Evolutionary conservation across 2,329 filamentous ascomycete species (phyloP), one percentile per base, ranked within the genome.

Genomic region (Botryotinia narcissicola): DNA sequence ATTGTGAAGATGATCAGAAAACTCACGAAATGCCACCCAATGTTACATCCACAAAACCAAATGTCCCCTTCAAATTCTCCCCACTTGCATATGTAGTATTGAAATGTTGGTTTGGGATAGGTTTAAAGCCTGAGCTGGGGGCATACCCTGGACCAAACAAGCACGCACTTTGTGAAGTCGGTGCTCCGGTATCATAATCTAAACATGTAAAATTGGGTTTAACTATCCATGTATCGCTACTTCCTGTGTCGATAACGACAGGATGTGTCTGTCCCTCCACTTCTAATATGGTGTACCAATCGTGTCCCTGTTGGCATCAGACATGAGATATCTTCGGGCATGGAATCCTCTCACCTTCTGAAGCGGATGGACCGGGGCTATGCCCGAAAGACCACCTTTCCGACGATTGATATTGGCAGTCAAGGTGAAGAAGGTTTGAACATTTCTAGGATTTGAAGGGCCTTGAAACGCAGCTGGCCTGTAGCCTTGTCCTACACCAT

Each of bases 181-280:
- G 35, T 4, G 18, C 61, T 12, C 70, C 42, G 6, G 70, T 74
- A 54, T 74, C 4, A 75, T 79, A 40, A 60, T 83, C 77, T 40
- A 82, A 73, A 74, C 84, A 85, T 35, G 74, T 73, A 60, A 81
- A 84, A 3, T 80, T 80, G 0, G 69, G 75, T 42, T 80, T 74
- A 6, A 82, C 80, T 1, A 86, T 77, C 83, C 85, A 87, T 1
- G 84, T 85, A 72, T 87, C 85, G 69, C 82, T 83, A 72, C 83
- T 85, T 18, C 85, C 85, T 4, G 84, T 86, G 73, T 87, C 85
- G 64, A 86, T 78, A 14, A 84, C 79, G 1, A 73, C 25, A 51
- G 57, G 42, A 54, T 70, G 74, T 64, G 68, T 67, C 22, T 74
- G 32, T 9, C 48, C 70, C 16, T 70, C 70, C 40, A 75, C 66